These are phyloP conservation scores for Bisporella sp. DNA, from an alignment of 2,329 filamentous ascomycete species.

Conservation along the genomic window DNA sequence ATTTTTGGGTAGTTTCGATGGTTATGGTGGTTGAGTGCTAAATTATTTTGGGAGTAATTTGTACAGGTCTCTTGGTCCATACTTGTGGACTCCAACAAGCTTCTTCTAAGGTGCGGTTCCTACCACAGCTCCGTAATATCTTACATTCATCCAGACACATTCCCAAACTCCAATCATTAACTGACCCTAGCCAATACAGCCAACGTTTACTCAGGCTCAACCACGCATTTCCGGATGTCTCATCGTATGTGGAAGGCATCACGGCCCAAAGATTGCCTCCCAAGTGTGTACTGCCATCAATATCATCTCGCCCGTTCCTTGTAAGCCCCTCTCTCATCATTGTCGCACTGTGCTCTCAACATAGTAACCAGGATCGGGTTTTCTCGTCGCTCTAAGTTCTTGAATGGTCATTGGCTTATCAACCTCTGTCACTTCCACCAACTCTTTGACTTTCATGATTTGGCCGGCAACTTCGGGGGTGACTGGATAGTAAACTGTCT, in stretches of 20 bases:
- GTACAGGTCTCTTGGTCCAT: no score
- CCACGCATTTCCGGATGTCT: neutral
- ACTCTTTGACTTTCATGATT: constrained; percentile 70
- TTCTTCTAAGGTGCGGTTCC: no score
- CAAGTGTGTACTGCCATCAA: no score
- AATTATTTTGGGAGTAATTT: no score
- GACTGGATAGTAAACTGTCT: constrained; percentile 66
- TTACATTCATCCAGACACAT: neutral
- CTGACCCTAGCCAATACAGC: neutral
- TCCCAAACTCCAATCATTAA: neutral
- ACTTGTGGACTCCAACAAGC: no score
- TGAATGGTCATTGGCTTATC: constrained; percentile 48
- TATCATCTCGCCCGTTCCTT: no score
- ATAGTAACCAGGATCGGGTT: constrained; percentile 62
- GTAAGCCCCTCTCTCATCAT: constrained; percentile 3
- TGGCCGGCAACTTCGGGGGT: constrained; percentile 60
- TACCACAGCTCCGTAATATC: no score
- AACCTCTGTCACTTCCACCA: constrained; percentile 64
- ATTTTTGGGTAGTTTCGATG: no score
- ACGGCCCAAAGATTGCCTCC: no score
- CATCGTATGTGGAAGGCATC: no score
- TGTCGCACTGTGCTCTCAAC: constrained; percentile 43
- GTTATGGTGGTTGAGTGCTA: no score
- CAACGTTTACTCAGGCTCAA: neutral
- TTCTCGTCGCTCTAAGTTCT: constrained; percentile 53